Evolutionary conservation across 306 rosid species (phyloP).

Genomic region (Alnus glutinosa): DNA sequence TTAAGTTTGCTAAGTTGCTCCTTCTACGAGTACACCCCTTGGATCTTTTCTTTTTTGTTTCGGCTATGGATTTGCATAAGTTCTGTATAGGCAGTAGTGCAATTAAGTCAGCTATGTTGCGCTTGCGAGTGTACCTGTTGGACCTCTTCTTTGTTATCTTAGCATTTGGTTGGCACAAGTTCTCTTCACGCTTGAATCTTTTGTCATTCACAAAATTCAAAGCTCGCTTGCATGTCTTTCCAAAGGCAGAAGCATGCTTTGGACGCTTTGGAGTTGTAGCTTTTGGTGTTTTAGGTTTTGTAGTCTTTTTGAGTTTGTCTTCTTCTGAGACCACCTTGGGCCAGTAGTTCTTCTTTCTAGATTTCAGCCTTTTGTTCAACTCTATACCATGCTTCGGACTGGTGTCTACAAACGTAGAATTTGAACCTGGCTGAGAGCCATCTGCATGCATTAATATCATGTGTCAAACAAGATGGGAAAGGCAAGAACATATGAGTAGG

Average conservation of each 20-base stretch:
- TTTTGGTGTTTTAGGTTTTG: background rate
- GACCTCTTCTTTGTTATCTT: background rate
- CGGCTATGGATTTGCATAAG: background rate
- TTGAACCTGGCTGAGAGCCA: too few species aligned
- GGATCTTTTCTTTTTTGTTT: slow-evolving; percentile 23
- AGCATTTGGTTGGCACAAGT: background rate
- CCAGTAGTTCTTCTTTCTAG: slow-evolving; percentile 25
- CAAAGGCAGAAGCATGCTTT: background rate
- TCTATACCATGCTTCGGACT: background rate
- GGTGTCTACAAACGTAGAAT: background rate
- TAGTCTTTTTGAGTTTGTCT: slow-evolving; percentile 6
- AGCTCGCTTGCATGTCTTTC: background rate
- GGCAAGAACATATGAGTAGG: too few species aligned
- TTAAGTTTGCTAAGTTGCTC: background rate
- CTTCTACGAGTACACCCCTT: background rate
- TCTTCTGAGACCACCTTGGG: slow-evolving; percentile 37
- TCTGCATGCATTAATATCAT: too few species aligned
- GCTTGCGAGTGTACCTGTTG: background rate
- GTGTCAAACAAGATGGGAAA: too few species aligned
- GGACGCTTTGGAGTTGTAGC: background rate
- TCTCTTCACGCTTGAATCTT: background rate
- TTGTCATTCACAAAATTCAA: background rate
- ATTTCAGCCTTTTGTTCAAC: background rate
- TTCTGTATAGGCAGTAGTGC: background rate
- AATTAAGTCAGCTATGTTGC: background rate